Evolutionary conservation across 257 asterid species (phyloP).

Genomic region (Solanum megistacrolobum): DNA sequence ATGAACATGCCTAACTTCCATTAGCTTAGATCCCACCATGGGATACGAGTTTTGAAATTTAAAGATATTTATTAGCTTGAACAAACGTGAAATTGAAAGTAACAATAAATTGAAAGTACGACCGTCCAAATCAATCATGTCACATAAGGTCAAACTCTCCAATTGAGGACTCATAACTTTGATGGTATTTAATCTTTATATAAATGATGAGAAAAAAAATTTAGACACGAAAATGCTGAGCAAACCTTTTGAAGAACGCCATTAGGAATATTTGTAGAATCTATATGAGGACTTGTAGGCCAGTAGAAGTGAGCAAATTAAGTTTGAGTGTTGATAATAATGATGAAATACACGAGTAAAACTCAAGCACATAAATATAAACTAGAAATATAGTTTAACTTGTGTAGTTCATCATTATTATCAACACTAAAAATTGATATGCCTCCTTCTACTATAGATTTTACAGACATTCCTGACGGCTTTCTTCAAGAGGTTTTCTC

Average conservation of each 20-base stretch:
- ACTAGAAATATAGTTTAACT: background rate
- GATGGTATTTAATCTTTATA: background rate
- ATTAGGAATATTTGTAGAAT: background rate
- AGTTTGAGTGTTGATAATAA: background rate
- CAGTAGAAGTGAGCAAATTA: background rate
- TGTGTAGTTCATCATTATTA: background rate
- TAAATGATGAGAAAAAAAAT: background rate
- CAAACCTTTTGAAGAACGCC: background rate
- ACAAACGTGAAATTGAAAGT: background rate
- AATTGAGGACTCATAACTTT: background rate
- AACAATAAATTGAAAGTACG: background rate
- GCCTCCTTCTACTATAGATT: background rate
- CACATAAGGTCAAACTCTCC: background rate
- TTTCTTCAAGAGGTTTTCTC: background rate
- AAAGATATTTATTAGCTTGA: background rate
- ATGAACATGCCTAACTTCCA: background rate
- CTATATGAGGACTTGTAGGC: background rate
- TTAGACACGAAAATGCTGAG: background rate
- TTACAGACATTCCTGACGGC: no score
- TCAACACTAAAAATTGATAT: background rate
- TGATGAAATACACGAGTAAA: background rate
- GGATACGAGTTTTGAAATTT: background rate
- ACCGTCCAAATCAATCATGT: background rate
- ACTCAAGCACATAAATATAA: background rate
- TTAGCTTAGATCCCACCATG: background rate